These are phyloP conservation scores for Apiotrichum sp. DNA, from an alignment of 1,284 basidiomycete species.

Conservation along the genomic window DNA sequence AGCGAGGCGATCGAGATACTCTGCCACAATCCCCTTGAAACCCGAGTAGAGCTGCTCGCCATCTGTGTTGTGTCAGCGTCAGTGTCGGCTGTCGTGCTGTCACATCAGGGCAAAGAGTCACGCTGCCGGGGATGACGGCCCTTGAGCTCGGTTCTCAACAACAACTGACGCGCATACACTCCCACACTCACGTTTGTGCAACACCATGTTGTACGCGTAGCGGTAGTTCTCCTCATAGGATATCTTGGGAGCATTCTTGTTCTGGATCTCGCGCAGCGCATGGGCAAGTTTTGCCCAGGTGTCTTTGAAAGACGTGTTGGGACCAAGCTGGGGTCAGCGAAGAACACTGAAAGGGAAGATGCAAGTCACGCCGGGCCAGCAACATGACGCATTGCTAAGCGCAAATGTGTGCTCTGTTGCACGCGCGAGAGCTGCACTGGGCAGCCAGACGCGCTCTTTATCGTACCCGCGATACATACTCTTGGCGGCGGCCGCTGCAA, in stretches of 20 bases:
- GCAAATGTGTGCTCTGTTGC: background rate
- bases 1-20: slow-evolving; percentile 78
- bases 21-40: slow-evolving; percentile 67
- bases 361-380: background rate
- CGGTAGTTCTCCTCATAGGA: slow-evolving; percentile 97
- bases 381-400: background rate
- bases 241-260: slow-evolving; percentile 84
- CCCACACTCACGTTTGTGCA: slow-evolving; percentile 57
- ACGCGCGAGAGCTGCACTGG: background rate
- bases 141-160: no score
- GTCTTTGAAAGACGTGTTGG: slow-evolving; percentile 43
- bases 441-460: background rate
- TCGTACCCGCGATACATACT: slow-evolving; percentile 15
- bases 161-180: no score
- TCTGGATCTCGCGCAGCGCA: slow-evolving; percentile 92
- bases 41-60: slow-evolving; percentile 87
- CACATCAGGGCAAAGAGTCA: no score
- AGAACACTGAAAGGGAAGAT: background rate
- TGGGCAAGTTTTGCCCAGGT: slow-evolving; percentile 42
- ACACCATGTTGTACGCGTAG: slow-evolving; percentile 88
- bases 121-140: no score
- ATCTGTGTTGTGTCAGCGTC: slow-evolving; percentile 18
- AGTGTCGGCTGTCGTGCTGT: no score
- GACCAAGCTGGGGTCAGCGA: slow-evolving; percentile 26
- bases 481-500: slow-evolving; percentile 39